Percentiles rank a stretch among this genome's conserved stretches.
phyloP scores from a whole-genome alignment of 257 asterid species.

The Solanum medicagineum region DNA sequence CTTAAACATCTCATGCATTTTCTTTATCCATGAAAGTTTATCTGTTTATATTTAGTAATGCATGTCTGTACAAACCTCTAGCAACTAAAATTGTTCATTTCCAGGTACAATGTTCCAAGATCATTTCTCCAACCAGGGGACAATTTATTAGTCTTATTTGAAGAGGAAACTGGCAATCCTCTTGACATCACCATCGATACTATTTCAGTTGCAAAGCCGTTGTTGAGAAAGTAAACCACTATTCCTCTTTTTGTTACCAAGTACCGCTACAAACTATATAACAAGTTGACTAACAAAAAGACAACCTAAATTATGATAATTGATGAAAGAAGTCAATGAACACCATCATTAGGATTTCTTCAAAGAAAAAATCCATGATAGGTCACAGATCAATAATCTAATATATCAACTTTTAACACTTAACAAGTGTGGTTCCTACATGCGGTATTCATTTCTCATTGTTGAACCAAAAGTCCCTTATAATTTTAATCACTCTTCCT shows the following conservation, averaged over 20 bases:
- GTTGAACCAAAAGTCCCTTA: background rate
- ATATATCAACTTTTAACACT: background rate
- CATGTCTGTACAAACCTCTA: background rate
- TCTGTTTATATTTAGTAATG: background rate
- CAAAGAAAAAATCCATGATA: background rate
- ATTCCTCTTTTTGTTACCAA: slow-evolving; percentile 13
- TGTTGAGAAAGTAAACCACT: slow-evolving; percentile 22
- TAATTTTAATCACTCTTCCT: background rate
- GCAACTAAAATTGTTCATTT: background rate
- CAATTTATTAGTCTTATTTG: slow-evolving; percentile 56
- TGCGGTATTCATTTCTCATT: background rate
- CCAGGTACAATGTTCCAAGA: slow-evolving; percentile 79
- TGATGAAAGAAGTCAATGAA: background rate
- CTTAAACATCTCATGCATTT: background rate
- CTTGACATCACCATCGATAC: slow-evolving; percentile 41
- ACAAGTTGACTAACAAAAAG: background rate
- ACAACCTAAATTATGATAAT: background rate
- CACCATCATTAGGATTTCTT: background rate
- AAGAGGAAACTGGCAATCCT: slow-evolving; percentile 78
- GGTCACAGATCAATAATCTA: background rate
- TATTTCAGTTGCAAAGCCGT: slow-evolving; percentile 38
- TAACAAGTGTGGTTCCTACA: background rate
- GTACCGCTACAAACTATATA: slow-evolving; percentile 20
- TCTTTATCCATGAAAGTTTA: background rate
- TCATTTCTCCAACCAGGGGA: slow-evolving; percentile 51